Conservation (phyloP, 2,329 filamentous ascomycete species). For the Sporothrix mexicana region DNA sequence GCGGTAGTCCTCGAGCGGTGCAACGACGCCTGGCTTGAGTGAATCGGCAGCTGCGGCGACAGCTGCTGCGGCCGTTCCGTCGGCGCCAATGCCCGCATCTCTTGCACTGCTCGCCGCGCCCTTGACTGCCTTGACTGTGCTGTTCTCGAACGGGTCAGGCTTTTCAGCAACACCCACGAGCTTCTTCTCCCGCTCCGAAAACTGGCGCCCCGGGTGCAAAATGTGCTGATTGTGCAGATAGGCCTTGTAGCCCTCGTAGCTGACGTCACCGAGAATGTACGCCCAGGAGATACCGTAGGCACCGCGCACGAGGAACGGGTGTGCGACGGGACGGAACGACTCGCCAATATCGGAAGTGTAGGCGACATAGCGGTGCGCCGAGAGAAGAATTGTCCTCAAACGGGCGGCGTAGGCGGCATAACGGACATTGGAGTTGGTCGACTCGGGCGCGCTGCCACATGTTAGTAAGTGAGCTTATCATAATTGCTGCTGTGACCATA, state of each 20-base stretch:
- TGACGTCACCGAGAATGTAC: conserved; percentile 89
- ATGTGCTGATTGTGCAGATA: conserved; percentile 84
- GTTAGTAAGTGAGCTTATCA: not conserved
- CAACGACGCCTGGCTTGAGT: conserved; percentile 52
- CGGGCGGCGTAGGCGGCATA: conserved; percentile 93
- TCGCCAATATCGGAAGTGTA: conserved; percentile 98
- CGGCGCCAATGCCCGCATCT: not conserved
- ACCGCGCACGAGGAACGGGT: conserved; percentile 77
- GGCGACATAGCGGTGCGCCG: conserved; percentile 93
- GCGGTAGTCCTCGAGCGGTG: conserved; percentile 86
- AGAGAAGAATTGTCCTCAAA: conserved; percentile 83
- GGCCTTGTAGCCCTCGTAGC: conserved; percentile 92
- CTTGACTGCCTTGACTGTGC: conserved; percentile 4
- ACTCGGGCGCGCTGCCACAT: conserved; percentile 68
- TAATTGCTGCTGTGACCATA: not conserved
- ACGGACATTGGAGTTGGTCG: conserved; percentile 82
- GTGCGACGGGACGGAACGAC: conserved; percentile 90
- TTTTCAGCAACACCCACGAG: conserved; percentile 49
- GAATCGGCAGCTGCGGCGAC: conserved; percentile 34
- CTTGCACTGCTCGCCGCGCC: too few relatives aligned
- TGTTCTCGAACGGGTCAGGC: conserved; percentile 17
- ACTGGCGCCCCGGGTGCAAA: conserved; percentile 69
- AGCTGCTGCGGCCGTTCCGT: not conserved
- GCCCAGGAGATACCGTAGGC: conserved; percentile 94
- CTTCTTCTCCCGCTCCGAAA: conserved; percentile 57